These are phyloP conservation scores for Diaporthe velutina DNA, from an alignment of 2,329 filamentous ascomycete species.

Conservation along the genomic window DNA sequence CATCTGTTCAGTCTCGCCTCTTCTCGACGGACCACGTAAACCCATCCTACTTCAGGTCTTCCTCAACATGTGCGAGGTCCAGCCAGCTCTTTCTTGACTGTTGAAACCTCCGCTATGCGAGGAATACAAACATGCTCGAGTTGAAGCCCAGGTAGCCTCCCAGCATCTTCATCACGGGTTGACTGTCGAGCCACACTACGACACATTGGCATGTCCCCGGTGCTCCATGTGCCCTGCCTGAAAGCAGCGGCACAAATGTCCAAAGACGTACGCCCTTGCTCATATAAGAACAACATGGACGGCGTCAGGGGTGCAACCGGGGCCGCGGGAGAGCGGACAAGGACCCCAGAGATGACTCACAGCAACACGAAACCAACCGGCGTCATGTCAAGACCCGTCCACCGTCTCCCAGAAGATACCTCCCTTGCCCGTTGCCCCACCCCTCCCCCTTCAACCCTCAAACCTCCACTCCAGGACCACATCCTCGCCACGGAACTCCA, in stretches of 20 bases:
- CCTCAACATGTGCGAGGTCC: background rate
- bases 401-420: background rate
- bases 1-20: background rate
- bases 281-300: background rate
- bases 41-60: background rate
- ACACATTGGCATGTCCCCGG: background rate
- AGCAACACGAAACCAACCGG: background rate
- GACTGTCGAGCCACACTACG: background rate
- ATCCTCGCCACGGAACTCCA: background rate
- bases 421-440: too few relatives aligned
- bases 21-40: background rate
- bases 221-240: background rate
- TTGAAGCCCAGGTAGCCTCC: too few relatives aligned
- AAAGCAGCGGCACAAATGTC: background rate
- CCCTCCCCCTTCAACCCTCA: background rate
- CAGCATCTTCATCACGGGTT: background rate
- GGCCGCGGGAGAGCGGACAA: background rate
- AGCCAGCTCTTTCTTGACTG: background rate
- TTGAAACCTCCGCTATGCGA: background rate
- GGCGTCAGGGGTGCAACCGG: background rate
- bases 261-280: background rate
- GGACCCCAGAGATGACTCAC: background rate
- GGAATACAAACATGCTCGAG: too few relatives aligned
- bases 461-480: background rate
- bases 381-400: background rate